A percentile compares a stretch with the other conserved stretches of the same genome.
phyloP scores from a whole-genome alignment of 2,329 filamentous ascomycete genomes.

The Aspergillus niger region DNA sequence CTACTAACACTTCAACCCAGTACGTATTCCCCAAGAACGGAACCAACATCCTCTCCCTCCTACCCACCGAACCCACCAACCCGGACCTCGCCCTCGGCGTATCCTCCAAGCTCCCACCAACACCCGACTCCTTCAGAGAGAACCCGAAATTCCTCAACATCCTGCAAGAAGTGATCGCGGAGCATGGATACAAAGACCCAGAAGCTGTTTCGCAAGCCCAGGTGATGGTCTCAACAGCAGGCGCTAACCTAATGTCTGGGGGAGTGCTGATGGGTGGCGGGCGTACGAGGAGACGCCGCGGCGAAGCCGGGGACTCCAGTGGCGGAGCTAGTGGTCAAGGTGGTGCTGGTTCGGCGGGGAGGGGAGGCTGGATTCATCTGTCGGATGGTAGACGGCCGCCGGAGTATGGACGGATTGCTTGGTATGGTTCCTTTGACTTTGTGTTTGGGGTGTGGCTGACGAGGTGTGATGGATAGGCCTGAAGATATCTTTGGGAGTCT shows the following conservation, averaged over 20 bases:
- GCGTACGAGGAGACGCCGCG: conserved; percentile 36
- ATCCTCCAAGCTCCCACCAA: conserved; percentile 57
- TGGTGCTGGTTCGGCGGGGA: conserved; percentile 58
- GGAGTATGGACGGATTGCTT: conserved; percentile 65
- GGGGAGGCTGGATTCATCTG: conserved; percentile 66
- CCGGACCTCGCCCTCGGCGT: conserved; percentile 58
- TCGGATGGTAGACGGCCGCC: conserved; percentile 62
- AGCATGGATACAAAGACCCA: conserved; percentile 58
- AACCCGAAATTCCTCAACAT: conserved; percentile 60
- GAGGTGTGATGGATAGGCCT: conserved; percentile 40
- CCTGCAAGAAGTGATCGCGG: conserved; percentile 57
- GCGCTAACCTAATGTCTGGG: conserved; percentile 55
- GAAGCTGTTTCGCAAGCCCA: conserved; percentile 60
- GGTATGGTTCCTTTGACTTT: conserved; percentile 34
- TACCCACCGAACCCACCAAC: conserved; percentile 57
- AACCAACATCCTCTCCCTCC: conserved; percentile 56
- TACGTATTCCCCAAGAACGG: conserved; percentile 51
- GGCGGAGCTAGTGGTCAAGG: conserved; percentile 62
- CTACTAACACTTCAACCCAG: conserved; percentile 28
- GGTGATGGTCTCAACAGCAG: conserved; percentile 61
- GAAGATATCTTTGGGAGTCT: conserved; percentile 68
- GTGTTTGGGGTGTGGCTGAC: conserved; percentile 14
- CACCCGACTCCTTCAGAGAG: conserved; percentile 57
- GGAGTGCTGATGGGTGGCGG: conserved; percentile 49
- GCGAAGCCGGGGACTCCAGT: conserved; percentile 50